Conservation (phyloP, 1,284 basidiomycete species). For the Heterobasidion irregulare region DNA sequence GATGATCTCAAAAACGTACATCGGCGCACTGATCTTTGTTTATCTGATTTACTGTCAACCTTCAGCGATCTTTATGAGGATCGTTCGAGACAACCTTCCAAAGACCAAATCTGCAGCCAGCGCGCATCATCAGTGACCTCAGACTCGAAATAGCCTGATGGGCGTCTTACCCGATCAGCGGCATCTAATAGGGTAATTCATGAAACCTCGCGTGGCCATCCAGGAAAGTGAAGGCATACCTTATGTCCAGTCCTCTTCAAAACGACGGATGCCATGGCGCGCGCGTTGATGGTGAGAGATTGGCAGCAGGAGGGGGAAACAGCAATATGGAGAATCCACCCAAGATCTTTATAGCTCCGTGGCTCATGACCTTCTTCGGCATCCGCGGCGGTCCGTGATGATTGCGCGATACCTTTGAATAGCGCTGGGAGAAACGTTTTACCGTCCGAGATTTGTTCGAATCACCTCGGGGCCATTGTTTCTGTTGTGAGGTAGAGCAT, state of each 20-base stretch:
- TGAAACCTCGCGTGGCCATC: background rate
- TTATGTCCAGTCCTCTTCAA: slow-evolving; percentile 55
- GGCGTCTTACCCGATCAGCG: slow-evolving; percentile 43
- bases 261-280: slow-evolving; percentile 40
- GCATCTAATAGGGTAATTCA: slow-evolving; percentile 37
- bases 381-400: background rate
- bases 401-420: background rate
- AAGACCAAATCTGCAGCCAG: slow-evolving; percentile 48
- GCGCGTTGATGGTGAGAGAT: slow-evolving; percentile 8
- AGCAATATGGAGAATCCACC: background rate
- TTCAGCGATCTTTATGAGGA: slow-evolving; percentile 5
- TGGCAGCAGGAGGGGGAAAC: slow-evolving; percentile 4
- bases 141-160: slow-evolving; percentile 2
- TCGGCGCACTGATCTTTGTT: slow-evolving; percentile 50
- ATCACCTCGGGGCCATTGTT: no score
- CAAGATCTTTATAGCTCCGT: background rate
- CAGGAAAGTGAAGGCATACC: slow-evolving; percentile 23
- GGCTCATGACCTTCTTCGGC: background rate
- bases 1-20: slow-evolving; percentile 24
- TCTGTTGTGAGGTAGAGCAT: no score
- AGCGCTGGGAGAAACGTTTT: no score
- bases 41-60: slow-evolving; percentile 29
- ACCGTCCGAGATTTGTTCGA: no score
- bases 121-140: slow-evolving; percentile 1
- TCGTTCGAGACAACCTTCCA: slow-evolving; percentile 44